Percentiles rank a stretch among this genome's conserved stretches.
Evolutionary conservation across 2,329 filamentous ascomycete genomes (phyloP).

Genomic region (Hyphodiscus sp.): DNA sequence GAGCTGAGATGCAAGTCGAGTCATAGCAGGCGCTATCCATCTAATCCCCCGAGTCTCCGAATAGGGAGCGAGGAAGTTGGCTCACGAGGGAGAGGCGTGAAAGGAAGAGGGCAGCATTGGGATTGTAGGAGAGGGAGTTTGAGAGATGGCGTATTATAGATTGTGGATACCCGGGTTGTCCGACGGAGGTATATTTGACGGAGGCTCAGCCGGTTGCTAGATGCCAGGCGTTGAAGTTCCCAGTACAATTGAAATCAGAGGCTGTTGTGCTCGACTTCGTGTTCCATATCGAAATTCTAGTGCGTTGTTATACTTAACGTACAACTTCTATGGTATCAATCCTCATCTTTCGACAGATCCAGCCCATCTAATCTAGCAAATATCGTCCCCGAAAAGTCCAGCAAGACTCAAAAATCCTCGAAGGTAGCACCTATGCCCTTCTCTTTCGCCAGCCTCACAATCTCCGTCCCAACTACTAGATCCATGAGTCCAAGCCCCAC

Average conservation of each 20-base stretch:
- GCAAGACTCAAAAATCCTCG: slow-evolving; percentile 39
- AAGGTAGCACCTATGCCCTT: slow-evolving; percentile 49
- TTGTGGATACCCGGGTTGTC: slow-evolving; percentile 6
- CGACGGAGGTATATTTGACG: slow-evolving; percentile 1
- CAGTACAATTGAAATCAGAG: not conserved
- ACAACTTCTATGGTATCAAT: not conserved
- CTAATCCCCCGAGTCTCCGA: not conserved
- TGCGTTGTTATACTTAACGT: not conserved
- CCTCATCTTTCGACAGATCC: not conserved
- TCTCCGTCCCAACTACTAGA: slow-evolving; percentile 51
- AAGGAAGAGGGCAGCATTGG: not conserved
- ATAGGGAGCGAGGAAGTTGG: not conserved
- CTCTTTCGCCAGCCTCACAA: slow-evolving; percentile 48
- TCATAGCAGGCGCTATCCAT: slow-evolving; percentile 7
- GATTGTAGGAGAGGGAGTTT: not conserved
- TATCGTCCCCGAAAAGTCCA: not conserved
- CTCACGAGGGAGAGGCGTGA: not conserved
- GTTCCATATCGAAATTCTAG: not conserved
- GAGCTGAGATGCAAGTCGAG: slow-evolving; percentile 32
- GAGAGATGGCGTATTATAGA: slow-evolving; percentile 1
- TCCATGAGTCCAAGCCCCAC: slow-evolving; percentile 64
- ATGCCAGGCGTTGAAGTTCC: slow-evolving; percentile 9
- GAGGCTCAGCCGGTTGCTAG: slow-evolving; percentile 8
- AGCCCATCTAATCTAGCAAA: not conserved
- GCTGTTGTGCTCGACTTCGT: not conserved